Conservation (phyloP, 345 rosid species). For the Gossypium turneri region DNA sequence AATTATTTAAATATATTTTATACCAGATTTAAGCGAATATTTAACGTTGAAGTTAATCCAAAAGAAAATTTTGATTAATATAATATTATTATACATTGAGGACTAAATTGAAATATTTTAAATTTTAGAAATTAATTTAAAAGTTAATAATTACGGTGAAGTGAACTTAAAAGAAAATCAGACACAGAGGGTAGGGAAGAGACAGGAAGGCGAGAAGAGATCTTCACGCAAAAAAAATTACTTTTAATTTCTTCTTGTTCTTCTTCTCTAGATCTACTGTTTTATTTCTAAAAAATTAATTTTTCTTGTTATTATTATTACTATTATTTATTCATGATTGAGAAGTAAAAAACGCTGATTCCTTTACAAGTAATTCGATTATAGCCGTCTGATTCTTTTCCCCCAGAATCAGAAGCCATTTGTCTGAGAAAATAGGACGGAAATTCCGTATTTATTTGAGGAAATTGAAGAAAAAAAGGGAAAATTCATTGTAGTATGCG, state of each 20-base stretch:
- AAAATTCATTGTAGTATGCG: not conserved
- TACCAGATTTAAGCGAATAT: too few species aligned
- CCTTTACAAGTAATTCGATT: not conserved
- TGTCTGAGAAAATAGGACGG: not conserved
- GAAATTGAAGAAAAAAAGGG: not conserved
- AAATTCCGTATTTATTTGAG: not conserved
- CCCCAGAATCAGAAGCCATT: not conserved
- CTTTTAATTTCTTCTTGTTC: not conserved
- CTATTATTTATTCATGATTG: not conserved
- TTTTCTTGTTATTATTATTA: not conserved
- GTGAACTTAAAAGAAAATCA: too few species aligned
- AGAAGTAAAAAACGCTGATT: not conserved
- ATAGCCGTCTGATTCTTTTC: constrained; percentile 3
- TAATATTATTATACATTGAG: too few species aligned
- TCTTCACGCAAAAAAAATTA: not conserved
- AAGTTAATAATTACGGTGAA: too few species aligned
- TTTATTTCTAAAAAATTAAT: not conserved
- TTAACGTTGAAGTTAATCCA: too few species aligned
- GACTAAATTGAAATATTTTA: too few species aligned
- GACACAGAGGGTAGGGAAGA: too few species aligned
- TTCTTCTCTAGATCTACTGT: not conserved
- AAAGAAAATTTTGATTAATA: too few species aligned
- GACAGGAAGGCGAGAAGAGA: not conserved
- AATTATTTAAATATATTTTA: too few species aligned
- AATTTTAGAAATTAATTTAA: too few species aligned